These are phyloP conservation scores for Fragosphaeria purpurea DNA, from an alignment of 2,329 filamentous ascomycete species.

Conservation along the genomic window DNA sequence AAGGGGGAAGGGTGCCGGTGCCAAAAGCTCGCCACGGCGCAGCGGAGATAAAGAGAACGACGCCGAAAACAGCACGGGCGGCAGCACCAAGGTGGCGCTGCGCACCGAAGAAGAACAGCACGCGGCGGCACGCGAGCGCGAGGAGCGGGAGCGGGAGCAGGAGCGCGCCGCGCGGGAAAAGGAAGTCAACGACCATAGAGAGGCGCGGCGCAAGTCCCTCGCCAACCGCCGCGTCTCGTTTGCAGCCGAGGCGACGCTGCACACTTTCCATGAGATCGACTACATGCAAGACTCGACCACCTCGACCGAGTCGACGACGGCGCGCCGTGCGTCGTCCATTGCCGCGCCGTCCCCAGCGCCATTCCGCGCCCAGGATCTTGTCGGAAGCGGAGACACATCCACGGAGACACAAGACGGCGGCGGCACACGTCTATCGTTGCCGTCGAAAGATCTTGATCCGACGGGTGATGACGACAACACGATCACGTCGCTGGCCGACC, in stretches of 20 bases:
- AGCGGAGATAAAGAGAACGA: too few species aligned
- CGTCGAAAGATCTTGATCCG: too few species aligned
- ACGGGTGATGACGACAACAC: slow-evolving; percentile 48
- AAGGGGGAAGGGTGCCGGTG: slow-evolving; percentile 24
- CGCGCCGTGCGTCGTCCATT: slow-evolving; percentile 59
- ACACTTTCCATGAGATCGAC: slow-evolving; percentile 94
- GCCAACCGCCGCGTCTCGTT: slow-evolving; percentile 93
- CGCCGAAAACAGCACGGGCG: slow-evolving; percentile 21
- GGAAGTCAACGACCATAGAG: slow-evolving; percentile 60
- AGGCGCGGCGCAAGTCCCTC: slow-evolving; percentile 83
- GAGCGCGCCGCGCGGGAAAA: slow-evolving; percentile 50
- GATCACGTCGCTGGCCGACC: slow-evolving; percentile 51
- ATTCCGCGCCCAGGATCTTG: slow-evolving; percentile 26
- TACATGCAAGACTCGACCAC: slow-evolving; percentile 79
- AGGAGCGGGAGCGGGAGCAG: slow-evolving; percentile 56
- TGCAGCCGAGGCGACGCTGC: slow-evolving; percentile 89
- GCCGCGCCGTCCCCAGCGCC: slow-evolving; percentile 26
- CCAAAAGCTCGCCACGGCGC: slow-evolving; percentile 18
- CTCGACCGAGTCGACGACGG: slow-evolving; percentile 68
- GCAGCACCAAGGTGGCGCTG: slow-evolving; percentile 48
- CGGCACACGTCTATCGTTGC: too few species aligned
- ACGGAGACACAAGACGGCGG: too few species aligned
- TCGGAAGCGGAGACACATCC: too few species aligned
- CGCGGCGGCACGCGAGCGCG: slow-evolving; percentile 56
- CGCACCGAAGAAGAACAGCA: slow-evolving; percentile 63